A percentile compares a stretch with the other conserved stretches of the same genome.
Conservation (phyloP, 805 yeast genomes). For the Schwanniomyces pseudopolymorphus region DNA sequence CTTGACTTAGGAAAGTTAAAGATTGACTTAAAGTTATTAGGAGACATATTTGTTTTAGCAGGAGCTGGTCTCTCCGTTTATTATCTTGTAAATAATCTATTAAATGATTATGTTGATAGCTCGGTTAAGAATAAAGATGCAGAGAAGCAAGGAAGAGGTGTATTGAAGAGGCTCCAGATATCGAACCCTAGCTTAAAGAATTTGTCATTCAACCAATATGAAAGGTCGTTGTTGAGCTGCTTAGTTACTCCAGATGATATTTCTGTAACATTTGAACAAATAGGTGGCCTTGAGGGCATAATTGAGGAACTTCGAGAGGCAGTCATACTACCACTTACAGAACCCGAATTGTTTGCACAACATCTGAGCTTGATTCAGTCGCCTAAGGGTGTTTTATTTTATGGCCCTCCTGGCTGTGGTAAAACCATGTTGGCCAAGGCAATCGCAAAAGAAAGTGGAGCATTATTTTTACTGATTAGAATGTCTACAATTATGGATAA, state of each 20-base stretch:
- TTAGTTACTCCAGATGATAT: constrained; percentile 87
- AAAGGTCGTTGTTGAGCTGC: constrained; percentile 69
- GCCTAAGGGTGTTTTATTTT: constrained; percentile 89
- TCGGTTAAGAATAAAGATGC: constrained; percentile 52
- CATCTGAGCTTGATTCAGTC: constrained; percentile 74
- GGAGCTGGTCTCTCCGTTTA: constrained; percentile 73
- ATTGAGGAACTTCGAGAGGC: constrained; percentile 85
- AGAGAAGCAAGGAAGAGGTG: constrained; percentile 58
- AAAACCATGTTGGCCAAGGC: constrained; percentile 98
- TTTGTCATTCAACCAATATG: constrained; percentile 67
- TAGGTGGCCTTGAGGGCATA: constrained; percentile 85
- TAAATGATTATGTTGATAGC: constrained; percentile 34
- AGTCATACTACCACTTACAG: constrained; percentile 77
- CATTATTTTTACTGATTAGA: constrained; percentile 84
- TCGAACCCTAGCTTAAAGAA: constrained; percentile 58
- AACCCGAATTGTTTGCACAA: constrained; percentile 71
- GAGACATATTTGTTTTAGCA: constrained; percentile 42
- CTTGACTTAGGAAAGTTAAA: constrained; percentile 39
- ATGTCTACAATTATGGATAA: constrained; percentile 95
- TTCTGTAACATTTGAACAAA: constrained; percentile 69
- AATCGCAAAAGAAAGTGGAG: constrained; percentile 86
- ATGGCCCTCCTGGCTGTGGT: constrained; percentile 98
- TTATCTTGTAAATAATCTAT: constrained; percentile 49
- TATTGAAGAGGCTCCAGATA: constrained; percentile 34
- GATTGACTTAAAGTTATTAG: constrained; percentile 38